A percentile compares a stretch with the other conserved stretches of the same genome.
These are phyloP conservation scores for Fusarium pseudonygamai DNA, from an alignment of 2,329 filamentous ascomycete genomes.

Conservation along the genomic window DNA sequence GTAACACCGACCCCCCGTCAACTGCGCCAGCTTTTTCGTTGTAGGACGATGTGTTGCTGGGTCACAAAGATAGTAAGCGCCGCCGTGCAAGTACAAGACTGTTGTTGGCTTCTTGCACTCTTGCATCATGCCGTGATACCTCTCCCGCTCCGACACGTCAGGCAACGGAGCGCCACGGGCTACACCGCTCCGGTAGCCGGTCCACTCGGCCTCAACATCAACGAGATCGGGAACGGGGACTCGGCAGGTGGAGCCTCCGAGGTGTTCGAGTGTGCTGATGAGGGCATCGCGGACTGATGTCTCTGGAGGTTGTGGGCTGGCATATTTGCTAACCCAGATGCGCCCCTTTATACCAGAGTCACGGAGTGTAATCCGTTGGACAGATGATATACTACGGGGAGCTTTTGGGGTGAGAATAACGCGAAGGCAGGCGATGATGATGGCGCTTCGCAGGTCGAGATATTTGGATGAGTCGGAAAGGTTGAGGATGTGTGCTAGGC, in stretches of 20 bases:
- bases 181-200: constrained; percentile 70
- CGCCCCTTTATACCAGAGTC: constrained; percentile 78
- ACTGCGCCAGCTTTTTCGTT: constrained; percentile 69
- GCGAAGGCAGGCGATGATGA: constrained; percentile 78
- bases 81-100: constrained; percentile 79
- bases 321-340: constrained; percentile 82
- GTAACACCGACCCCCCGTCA: constrained; percentile 74
- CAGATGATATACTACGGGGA: constrained; percentile 63
- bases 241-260: constrained; percentile 30
- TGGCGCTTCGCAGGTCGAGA: constrained; percentile 79
- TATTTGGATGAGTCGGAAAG: constrained; percentile 77
- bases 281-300: constrained; percentile 66
- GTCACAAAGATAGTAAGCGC: constrained; percentile 78
- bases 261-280: constrained; percentile 59
- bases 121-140: constrained; percentile 73
- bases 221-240: constrained; percentile 60
- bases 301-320: constrained; percentile 67
- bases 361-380: constrained; percentile 70
- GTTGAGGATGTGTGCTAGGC: constrained; percentile 70
- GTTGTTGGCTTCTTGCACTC: constrained; percentile 72
- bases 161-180: constrained; percentile 61
- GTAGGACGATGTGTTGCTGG: constrained; percentile 71
- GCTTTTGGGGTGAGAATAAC: constrained; percentile 62
- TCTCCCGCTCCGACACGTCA: constrained; percentile 67
- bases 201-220: constrained; percentile 78